A percentile compares a stretch with the other conserved stretches of the same genome.
phyloP scores from a whole-genome alignment of 2,329 filamentous ascomycete genomes.

The Neopestalotiopsis clavispora region DNA sequence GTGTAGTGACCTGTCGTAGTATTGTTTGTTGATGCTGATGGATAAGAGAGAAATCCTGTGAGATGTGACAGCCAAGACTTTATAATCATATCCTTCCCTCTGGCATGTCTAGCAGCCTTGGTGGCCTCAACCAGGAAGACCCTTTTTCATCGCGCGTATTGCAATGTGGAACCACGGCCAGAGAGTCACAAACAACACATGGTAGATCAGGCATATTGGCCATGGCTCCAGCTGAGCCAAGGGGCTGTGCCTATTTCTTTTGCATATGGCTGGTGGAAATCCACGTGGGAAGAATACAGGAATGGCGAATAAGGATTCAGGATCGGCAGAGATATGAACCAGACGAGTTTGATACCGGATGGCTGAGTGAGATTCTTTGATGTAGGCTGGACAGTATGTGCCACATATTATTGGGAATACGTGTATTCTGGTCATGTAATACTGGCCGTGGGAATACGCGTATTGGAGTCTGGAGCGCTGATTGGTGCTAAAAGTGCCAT shows the following conservation, averaged over 20 bases:
- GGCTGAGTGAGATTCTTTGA: too few relatives aligned
- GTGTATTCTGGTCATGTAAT: background rate
- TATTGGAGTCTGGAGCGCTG: background rate
- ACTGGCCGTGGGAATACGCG: background rate
- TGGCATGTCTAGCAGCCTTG: background rate
- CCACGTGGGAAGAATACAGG: background rate
- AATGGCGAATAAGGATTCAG: background rate
- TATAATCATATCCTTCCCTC: background rate
- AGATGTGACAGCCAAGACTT: slow-evolving; percentile 1
- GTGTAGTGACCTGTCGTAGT: background rate
- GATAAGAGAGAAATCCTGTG: background rate
- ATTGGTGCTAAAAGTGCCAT: background rate
- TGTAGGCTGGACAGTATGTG: too few relatives aligned
- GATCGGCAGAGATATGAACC: background rate
- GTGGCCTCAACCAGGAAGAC: too few relatives aligned
- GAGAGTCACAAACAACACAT: background rate
- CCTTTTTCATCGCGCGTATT: background rate
- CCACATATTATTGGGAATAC: background rate
- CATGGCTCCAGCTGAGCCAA: background rate
- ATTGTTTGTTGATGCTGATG: background rate
- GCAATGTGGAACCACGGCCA: background rate
- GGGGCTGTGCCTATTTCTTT: background rate
- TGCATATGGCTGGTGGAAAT: background rate
- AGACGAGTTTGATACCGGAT: background rate
- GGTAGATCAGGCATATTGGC: background rate